Evolutionary conservation across 805 yeast genomes (phyloP).

Genomic region (Allodekkera sacchari): DNA sequence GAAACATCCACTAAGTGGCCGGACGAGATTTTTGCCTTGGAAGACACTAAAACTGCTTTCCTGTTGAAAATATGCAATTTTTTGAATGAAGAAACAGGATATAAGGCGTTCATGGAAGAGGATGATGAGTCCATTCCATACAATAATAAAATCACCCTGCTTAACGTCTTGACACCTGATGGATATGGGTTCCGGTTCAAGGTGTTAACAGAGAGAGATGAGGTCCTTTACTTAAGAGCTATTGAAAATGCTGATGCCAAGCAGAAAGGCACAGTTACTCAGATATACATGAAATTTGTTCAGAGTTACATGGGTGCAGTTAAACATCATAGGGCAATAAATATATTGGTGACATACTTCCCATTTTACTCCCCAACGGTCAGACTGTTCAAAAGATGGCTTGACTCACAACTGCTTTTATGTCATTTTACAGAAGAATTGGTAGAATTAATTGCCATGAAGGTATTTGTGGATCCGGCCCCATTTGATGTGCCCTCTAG

Average conservation of each 20-base stretch:
- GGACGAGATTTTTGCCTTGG: conserved; percentile 76
- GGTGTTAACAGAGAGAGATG: conserved; percentile 79
- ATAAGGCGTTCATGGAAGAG: conserved; percentile 51
- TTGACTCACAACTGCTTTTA: conserved; percentile 70
- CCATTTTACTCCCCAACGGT: conserved; percentile 73
- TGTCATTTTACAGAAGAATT: conserved; percentile 70
- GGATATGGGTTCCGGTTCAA: conserved; percentile 82
- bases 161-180: conserved; percentile 72
- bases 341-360: conserved; percentile 60
- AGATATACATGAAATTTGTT: conserved; percentile 54
- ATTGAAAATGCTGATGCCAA: conserved; percentile 58
- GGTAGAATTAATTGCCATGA: conserved; percentile 72
- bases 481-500: conserved; percentile 81
- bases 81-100: conserved; percentile 37
- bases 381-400: conserved; percentile 82
- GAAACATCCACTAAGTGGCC: conserved; percentile 96
- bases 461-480: conserved; percentile 78
- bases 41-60: conserved; percentile 86
- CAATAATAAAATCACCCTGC: conserved; percentile 45
- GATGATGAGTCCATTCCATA: conserved; percentile 61
- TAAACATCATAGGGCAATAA: conserved; percentile 75
- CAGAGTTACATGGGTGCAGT: conserved; percentile 58
- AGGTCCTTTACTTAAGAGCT: conserved; percentile 61
- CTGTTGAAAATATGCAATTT: conserved; percentile 52
- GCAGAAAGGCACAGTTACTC: conserved; percentile 48